Evolutionary conservation across 208 protist species (phyloP).

Genomic region (Borovskyia barvae): DNA sequence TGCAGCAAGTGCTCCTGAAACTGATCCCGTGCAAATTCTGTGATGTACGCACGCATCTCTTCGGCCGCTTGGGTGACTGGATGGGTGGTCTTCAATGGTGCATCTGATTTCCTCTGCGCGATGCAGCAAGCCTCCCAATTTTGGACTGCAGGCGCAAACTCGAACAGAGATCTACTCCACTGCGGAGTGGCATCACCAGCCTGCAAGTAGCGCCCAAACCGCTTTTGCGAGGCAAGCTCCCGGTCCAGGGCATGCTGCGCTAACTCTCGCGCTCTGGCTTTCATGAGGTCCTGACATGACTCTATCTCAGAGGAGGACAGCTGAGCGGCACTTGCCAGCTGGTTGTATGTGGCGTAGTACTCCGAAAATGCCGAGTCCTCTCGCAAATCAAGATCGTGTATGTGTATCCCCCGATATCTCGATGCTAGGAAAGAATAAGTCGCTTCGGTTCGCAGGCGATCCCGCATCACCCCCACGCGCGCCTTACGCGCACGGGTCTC

Average conservation of each 20-base stretch:
- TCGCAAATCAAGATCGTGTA: conserved; percentile 36
- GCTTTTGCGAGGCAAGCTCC: conserved; percentile 21
- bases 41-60: conserved; percentile 12
- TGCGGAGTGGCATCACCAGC: conserved; percentile 10
- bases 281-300: conserved; percentile 17
- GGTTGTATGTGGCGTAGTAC: conserved; percentile 18
- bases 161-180: conserved; percentile 8
- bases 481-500: conserved; percentile 38
- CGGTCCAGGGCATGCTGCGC: conserved; percentile 9
- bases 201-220: conserved; percentile 23
- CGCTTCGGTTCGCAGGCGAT: conserved; percentile 34
- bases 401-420: conserved; percentile 42
- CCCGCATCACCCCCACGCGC: conserved; percentile 22
- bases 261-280: conserved; percentile 8
- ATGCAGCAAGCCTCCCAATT: conserved; percentile 15
- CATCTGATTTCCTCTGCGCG: not conserved
- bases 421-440: conserved; percentile 44
- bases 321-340: conserved; percentile 3
- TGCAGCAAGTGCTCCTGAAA: conserved; percentile 12
- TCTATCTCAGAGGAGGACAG: conserved; percentile 4
- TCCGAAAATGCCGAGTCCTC: conserved; percentile 30
- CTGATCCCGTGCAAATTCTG: conserved; percentile 14
- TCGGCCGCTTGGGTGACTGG: conserved; percentile 10
- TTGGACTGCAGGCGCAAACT: conserved; percentile 24
- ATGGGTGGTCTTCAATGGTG: not conserved